Evolutionary conservation across 2,329 filamentous ascomycete species (phyloP).

Genomic region (Phaeosphaeria sp.): DNA sequence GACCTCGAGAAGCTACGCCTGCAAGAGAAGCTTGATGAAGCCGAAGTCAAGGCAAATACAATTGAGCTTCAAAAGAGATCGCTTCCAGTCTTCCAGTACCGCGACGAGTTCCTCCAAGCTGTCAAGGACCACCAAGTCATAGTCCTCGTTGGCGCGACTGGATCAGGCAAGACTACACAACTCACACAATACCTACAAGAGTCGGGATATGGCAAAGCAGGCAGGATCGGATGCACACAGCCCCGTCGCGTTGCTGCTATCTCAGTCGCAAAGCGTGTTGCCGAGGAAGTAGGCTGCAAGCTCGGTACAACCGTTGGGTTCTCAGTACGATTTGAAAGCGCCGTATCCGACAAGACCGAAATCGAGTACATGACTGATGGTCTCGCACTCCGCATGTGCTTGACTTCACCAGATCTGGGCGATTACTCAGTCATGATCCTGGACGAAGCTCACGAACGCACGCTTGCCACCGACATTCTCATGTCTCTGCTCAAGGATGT

Average conservation of each 20-base stretch:
- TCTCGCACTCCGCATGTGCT: slow-evolving; percentile 87
- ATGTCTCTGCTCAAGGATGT: slow-evolving; percentile 90
- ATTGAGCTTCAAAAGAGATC: slow-evolving; percentile 94
- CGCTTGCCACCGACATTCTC: slow-evolving; percentile 87
- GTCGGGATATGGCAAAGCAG: slow-evolving; percentile 61
- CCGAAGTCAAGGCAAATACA: slow-evolving; percentile 83
- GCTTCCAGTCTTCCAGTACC: slow-evolving; percentile 89
- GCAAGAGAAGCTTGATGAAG: slow-evolving; percentile 82
- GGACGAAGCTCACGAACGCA: slow-evolving; percentile 96
- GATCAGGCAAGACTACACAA: slow-evolving; percentile 95
- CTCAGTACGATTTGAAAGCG: slow-evolving; percentile 92
- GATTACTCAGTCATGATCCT: slow-evolving; percentile 92
- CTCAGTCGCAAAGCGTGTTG: slow-evolving; percentile 95
- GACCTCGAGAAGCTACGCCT: slow-evolving; percentile 82
- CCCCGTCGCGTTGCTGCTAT: slow-evolving; percentile 95
- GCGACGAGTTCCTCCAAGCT: slow-evolving; percentile 85
- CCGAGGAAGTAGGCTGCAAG: slow-evolving; percentile 90
- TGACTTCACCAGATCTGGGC: slow-evolving; percentile 84
- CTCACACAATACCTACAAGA: slow-evolving; percentile 93
- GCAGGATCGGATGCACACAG: slow-evolving; percentile 89
- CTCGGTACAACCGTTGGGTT: slow-evolving; percentile 94
- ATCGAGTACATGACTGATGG: slow-evolving; percentile 98
- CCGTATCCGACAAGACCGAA: slow-evolving; percentile 82
- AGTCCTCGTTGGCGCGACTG: slow-evolving; percentile 93
- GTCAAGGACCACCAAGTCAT: slow-evolving; percentile 85